phyloP scores from a whole-genome alignment of 345 rosid genomes.

The Lepidium didymum region DNA sequence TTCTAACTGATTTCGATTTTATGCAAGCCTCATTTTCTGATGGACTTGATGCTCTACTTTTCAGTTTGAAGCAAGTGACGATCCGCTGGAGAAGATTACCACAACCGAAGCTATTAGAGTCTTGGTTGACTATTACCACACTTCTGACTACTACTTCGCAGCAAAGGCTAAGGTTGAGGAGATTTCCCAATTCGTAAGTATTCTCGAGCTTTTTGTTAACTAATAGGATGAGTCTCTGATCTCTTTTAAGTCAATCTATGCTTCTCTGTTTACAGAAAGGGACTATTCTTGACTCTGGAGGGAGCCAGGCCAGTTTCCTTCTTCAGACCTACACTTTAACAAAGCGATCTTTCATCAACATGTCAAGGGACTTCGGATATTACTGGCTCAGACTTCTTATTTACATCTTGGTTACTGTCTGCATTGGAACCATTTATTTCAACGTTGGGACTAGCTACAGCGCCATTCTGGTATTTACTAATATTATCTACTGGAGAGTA shows the following conservation, averaged over 20 bases:
- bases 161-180: conserved; percentile 70
- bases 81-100: conserved; percentile 79
- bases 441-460: conserved; percentile 78
- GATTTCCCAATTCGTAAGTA: conserved; percentile 81
- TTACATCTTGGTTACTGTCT: conserved; percentile 68
- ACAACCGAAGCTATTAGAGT: conserved; percentile 73
- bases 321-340: conserved; percentile 76
- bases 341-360: conserved; percentile 82
- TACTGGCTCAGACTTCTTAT: conserved; percentile 94
- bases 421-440: conserved; percentile 88
- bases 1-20: neutral
- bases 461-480: conserved; percentile 63
- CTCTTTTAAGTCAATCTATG: neutral
- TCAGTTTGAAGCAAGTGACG: conserved; percentile 66
- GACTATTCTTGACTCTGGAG: conserved; percentile 81
- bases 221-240: neutral
- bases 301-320: conserved; percentile 93
- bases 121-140: conserved; percentile 55
- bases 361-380: conserved; percentile 95
- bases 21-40: neutral
- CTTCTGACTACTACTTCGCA: conserved; percentile 53
- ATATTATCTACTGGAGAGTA: neutral
- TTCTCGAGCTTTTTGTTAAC: neutral
- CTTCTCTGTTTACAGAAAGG: conserved; percentile 62
- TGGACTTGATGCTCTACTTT: conserved; percentile 1